Evolutionary conservation across 106 monocot genomes (phyloP).

Genomic region (Dendrobium huoshanense): DNA sequence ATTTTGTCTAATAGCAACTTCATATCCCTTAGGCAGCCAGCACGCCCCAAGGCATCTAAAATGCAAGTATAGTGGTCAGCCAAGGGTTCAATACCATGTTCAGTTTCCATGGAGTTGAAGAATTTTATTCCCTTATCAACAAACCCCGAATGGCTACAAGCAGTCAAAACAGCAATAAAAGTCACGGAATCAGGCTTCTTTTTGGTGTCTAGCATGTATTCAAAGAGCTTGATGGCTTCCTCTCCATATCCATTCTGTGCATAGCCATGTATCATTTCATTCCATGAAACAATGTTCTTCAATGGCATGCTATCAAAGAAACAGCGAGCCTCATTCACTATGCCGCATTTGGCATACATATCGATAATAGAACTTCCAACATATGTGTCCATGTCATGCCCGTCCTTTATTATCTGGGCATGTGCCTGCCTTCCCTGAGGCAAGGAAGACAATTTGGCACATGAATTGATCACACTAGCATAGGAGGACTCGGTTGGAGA

Average conservation of each 20-base stretch:
- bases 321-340: conserved; percentile 41
- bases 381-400: conserved; percentile 41
- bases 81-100: conserved; percentile 48
- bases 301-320: conserved; percentile 60
- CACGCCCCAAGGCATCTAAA: conserved; percentile 68
- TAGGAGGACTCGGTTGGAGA: conserved; percentile 70
- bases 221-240: conserved; percentile 56
- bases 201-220: conserved; percentile 42
- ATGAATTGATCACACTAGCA: conserved; percentile 76
- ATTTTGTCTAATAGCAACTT: conserved; percentile 42
- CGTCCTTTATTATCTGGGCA: conserved; percentile 50
- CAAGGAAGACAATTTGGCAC: conserved; percentile 63
- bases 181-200: conserved; percentile 68
- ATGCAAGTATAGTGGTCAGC: conserved; percentile 85
- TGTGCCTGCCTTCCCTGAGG: conserved; percentile 74
- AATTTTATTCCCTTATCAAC: conserved; percentile 49
- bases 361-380: conserved; percentile 78
- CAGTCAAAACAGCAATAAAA: conserved; percentile 70
- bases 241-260: conserved; percentile 72
- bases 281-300: conserved; percentile 86
- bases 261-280: conserved; percentile 97
- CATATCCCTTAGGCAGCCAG: conserved; percentile 64
- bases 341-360: conserved; percentile 89
- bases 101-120: conserved; percentile 59
- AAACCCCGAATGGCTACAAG: conserved; percentile 75